Conservation (phyloP, 2,329 filamentous ascomycete genomes). For the Aspergillus intermedius region DNA sequence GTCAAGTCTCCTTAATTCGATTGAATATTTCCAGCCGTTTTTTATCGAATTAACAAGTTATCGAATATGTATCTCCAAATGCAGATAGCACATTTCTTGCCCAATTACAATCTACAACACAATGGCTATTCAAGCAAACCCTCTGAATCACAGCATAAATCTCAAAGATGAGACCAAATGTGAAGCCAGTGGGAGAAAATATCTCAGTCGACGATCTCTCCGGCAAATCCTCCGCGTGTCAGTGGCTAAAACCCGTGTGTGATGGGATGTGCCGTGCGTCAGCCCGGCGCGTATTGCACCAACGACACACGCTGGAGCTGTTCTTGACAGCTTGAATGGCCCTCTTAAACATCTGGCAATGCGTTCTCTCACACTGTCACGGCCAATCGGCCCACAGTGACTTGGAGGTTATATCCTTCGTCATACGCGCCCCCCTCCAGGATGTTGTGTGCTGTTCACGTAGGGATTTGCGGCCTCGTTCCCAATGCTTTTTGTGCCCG, state of each 20-base stretch:
- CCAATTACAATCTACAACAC: too few relatives aligned
- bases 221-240: background rate
- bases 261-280: constrained; percentile 2
- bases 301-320: background rate
- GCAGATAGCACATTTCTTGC: too few relatives aligned
- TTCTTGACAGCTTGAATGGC: constrained; percentile 1
- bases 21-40: too few relatives aligned
- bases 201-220: too few relatives aligned
- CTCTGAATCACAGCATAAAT: too few relatives aligned
- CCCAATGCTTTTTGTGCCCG: constrained; percentile 9
- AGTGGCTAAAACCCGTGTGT: constrained; percentile 1
- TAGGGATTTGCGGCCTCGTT: constrained; percentile 22
- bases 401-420: constrained; percentile 14
- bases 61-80: too few relatives aligned
- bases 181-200: too few relatives aligned
- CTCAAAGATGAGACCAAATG: too few relatives aligned
- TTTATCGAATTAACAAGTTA: too few relatives aligned
- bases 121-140: too few relatives aligned
- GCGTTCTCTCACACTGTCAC: constrained; percentile 20
- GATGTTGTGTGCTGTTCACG: constrained; percentile 15
- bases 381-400: constrained; percentile 13
- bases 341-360: background rate
- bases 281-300: constrained; percentile 5
- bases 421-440: constrained; percentile 12
- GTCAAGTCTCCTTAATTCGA: too few relatives aligned